A percentile compares a stretch with the other conserved stretches of the same genome.
Conservation (phyloP, 2,329 filamentous ascomycete species). For the Incumbomyces delicatus region DNA sequence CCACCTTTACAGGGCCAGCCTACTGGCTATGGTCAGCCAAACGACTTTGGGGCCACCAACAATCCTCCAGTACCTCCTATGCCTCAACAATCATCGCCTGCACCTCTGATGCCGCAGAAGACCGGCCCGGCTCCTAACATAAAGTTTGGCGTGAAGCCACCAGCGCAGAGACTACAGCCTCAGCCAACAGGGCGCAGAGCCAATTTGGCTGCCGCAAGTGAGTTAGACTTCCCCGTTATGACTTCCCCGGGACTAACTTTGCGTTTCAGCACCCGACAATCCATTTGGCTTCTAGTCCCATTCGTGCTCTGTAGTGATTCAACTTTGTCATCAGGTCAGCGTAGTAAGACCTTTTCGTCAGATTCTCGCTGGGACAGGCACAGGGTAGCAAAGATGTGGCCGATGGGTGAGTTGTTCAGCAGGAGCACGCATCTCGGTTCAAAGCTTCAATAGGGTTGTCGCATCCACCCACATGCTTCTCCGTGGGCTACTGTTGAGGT, state of each 20-base stretch:
- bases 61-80: constrained; percentile 46
- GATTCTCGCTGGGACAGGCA: no score
- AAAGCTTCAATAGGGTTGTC: no score
- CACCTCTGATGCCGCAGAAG: constrained; percentile 64
- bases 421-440: no score
- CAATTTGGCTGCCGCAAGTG: constrained; percentile 91
- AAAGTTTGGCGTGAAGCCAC: constrained; percentile 68
- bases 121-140: constrained; percentile 81
- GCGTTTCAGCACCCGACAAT: constrained; percentile 51
- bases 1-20: constrained; percentile 16
- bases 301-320: not conserved
- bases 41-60: constrained; percentile 42
- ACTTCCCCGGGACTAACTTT: constrained; percentile 10
- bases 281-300: constrained; percentile 56
- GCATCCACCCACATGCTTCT: no score
- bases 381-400: no score
- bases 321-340: no score
- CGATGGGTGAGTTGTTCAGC: no score
- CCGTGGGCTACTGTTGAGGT: no score
- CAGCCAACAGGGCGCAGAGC: constrained; percentile 85
- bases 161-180: constrained; percentile 65
- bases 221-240: constrained; percentile 39
- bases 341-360: no score
- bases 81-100: constrained; percentile 46
- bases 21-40: constrained; percentile 38